Percentiles rank a stretch among this genome's conserved stretches.
These are phyloP conservation scores for Pyrenophora tritici-repentis DNA, from an alignment of 2,329 filamentous ascomycete genomes.

Conservation along the genomic window DNA sequence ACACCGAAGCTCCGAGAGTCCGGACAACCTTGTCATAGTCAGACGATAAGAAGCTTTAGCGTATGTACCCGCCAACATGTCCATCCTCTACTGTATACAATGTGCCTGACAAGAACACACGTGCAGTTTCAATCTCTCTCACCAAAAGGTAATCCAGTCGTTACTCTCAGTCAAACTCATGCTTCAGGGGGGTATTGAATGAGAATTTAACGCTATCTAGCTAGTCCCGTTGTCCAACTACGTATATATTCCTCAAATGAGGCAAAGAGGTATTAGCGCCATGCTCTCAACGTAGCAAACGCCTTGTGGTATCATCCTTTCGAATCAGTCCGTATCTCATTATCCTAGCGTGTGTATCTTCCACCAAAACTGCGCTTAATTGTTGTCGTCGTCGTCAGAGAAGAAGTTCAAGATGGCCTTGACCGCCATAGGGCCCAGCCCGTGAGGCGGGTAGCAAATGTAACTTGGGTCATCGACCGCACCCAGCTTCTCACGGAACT, in stretches of 20 bases:
- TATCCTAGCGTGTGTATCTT: constrained; percentile 11
- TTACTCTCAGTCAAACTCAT: too few relatives aligned
- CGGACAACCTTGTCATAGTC: too few relatives aligned
- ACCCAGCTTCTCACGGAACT: constrained; percentile 90
- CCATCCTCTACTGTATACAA: too few relatives aligned
- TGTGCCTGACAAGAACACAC: too few relatives aligned
- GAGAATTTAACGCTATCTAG: constrained; percentile 16
- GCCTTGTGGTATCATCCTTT: constrained; percentile 28
- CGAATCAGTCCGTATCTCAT: constrained; percentile 12
- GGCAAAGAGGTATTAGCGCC: constrained; percentile 4
- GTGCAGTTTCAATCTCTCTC: too few relatives aligned
- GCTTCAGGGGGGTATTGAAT: constrained; percentile 14
- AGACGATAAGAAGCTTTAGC: too few relatives aligned
- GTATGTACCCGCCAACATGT: too few relatives aligned
- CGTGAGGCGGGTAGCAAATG: constrained; percentile 87
- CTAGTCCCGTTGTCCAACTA: constrained; percentile 4
- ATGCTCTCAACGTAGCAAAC: constrained; percentile 12
- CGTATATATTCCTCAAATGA: constrained; percentile 6
- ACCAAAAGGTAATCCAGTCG: too few relatives aligned
- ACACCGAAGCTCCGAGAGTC: too few relatives aligned
- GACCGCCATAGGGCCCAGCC: constrained; percentile 79
- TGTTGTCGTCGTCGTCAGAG: constrained; percentile 64
- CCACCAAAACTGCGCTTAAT: constrained; percentile 21
- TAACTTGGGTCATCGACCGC: constrained; percentile 82
- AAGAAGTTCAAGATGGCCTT: constrained; percentile 91